phyloP scores from a whole-genome alignment of 2,329 filamentous ascomycete species.

The Alternaria consortialis region DNA sequence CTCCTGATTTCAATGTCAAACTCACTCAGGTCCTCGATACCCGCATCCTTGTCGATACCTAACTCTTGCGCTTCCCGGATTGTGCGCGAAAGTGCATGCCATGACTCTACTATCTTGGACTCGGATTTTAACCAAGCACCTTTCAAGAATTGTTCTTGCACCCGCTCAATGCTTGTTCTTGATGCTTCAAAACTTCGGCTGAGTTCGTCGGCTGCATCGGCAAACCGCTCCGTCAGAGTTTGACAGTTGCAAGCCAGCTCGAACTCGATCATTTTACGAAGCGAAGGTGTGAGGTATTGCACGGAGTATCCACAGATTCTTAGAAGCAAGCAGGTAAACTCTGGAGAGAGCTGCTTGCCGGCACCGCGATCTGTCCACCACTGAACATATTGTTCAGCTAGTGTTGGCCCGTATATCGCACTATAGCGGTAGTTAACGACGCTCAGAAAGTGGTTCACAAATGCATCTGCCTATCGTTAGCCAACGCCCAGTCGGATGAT shows the following conservation, averaged over 20 bases:
- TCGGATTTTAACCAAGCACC: slow-evolving; percentile 60
- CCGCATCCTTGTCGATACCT: slow-evolving; percentile 54
- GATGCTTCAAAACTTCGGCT: slow-evolving; percentile 56
- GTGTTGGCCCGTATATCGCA: slow-evolving; percentile 57
- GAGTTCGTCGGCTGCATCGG: slow-evolving; percentile 55
- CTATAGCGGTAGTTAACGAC: slow-evolving; percentile 59
- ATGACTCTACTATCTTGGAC: slow-evolving; percentile 58
- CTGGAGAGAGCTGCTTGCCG: slow-evolving; percentile 50
- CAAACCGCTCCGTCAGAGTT: slow-evolving; percentile 53
- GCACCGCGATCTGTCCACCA: slow-evolving; percentile 56
- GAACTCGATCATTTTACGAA: slow-evolving; percentile 55
- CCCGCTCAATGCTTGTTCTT: slow-evolving; percentile 55
- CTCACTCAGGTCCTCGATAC: slow-evolving; percentile 51
- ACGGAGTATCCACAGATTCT: slow-evolving; percentile 58
- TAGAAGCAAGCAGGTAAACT: slow-evolving; percentile 59
- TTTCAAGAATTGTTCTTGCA: slow-evolving; percentile 61
- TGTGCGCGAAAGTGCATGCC: slow-evolving; percentile 57
- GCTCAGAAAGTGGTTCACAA: slow-evolving; percentile 58
- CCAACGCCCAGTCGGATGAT: background rate
- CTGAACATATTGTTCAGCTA: slow-evolving; percentile 56
- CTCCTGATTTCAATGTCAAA: slow-evolving; percentile 60
- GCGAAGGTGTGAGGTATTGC: slow-evolving; percentile 52
- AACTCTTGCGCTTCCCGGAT: slow-evolving; percentile 61
- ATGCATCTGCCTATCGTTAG: slow-evolving; percentile 48
- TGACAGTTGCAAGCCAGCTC: slow-evolving; percentile 55